These are phyloP conservation scores for Claviceps purpurea DNA, from an alignment of 2,329 filamentous ascomycete species.

Conservation along the genomic window DNA sequence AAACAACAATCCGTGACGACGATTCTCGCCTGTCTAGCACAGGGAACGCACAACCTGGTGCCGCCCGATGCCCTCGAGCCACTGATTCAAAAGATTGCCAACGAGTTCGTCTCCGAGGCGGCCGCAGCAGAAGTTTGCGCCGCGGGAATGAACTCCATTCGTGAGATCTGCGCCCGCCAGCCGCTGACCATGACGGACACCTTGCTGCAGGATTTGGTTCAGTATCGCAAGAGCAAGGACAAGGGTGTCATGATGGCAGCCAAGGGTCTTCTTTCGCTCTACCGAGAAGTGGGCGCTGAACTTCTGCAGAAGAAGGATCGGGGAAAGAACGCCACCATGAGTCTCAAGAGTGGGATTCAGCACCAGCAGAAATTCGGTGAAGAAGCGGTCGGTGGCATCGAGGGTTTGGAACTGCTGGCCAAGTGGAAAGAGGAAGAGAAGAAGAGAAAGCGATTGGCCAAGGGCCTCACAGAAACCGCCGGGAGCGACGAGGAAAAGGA, in stretches of 20 bases:
- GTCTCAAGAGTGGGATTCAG: slow-evolving; percentile 60
- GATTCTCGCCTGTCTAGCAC: slow-evolving; percentile 82
- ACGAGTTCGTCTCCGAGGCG: slow-evolving; percentile 95
- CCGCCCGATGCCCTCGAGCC: slow-evolving; percentile 88
- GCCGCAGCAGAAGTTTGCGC: slow-evolving; percentile 81
- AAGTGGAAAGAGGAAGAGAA: slow-evolving; percentile 89
- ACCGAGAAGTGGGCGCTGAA: slow-evolving; percentile 81
- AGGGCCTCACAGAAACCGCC: slow-evolving; percentile 49
- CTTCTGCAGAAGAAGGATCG: slow-evolving; percentile 81
- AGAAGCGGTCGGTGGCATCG: slow-evolving; percentile 66
- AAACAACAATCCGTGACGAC: slow-evolving; percentile 83
- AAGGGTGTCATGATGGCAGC: slow-evolving; percentile 99
- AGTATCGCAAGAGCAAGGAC: slow-evolving; percentile 94
- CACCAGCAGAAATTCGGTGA: slow-evolving; percentile 74
- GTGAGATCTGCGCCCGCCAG: slow-evolving; percentile 85
- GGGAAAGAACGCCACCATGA: slow-evolving; percentile 81
- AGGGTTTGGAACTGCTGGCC: slow-evolving; percentile 81
- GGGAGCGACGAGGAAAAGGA: slow-evolving; percentile 47
- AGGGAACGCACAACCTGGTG: slow-evolving; percentile 81
- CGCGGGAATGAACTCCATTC: slow-evolving; percentile 85
- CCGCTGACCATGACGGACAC: slow-evolving; percentile 95
- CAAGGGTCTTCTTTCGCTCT: slow-evolving; percentile 79
- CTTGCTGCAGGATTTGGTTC: slow-evolving; percentile 85
- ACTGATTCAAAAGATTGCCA: slow-evolving; percentile 86
- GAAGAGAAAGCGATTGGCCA: slow-evolving; percentile 56